A percentile compares a stretch with the other conserved stretches of the same genome.
Evolutionary conservation across 2,329 filamentous ascomycete species (phyloP).

Genomic region (Colletotrichum camelliae): DNA sequence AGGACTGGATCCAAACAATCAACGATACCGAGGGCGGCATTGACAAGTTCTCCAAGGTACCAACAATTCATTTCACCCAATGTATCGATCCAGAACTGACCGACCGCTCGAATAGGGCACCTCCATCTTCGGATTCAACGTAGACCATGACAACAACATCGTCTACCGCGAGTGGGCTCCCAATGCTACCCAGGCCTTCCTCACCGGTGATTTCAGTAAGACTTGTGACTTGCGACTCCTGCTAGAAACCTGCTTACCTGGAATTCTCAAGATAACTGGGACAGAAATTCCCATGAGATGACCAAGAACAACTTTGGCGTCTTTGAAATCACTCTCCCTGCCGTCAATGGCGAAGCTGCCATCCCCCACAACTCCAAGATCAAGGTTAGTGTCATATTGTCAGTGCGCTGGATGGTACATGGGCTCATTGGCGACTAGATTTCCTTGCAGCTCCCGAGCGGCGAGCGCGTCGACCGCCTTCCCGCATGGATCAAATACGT

Average conservation of each 20-base stretch:
- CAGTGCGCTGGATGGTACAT: neutral
- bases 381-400: slow-evolving; percentile 67
- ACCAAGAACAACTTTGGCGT: slow-evolving; percentile 84
- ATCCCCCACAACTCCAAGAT: slow-evolving; percentile 95
- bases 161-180: slow-evolving; percentile 96
- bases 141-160: slow-evolving; percentile 82
- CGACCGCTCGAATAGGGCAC: slow-evolving; percentile 65
- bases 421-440: slow-evolving; percentile 60
- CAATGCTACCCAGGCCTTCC: slow-evolving; percentile 81
- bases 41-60: slow-evolving; percentile 86
- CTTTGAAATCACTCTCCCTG: slow-evolving; percentile 81
- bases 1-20: slow-evolving; percentile 87
- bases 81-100: neutral
- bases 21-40: slow-evolving; percentile 85
- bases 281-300: slow-evolving; percentile 84
- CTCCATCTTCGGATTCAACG: slow-evolving; percentile 86
- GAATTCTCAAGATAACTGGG: slow-evolving; percentile 75
- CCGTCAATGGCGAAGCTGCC: slow-evolving; percentile 73
- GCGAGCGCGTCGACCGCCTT: slow-evolving; percentile 84
- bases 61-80: slow-evolving; percentile 21
- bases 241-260: neutral
- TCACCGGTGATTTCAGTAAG: slow-evolving; percentile 95
- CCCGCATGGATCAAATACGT: slow-evolving; percentile 98
- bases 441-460: slow-evolving; percentile 78
- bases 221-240: neutral